These are phyloP conservation scores for Pythium rhizo-oryzae DNA, from an alignment of 352 stramenopile species.

Conservation along the genomic window DNA sequence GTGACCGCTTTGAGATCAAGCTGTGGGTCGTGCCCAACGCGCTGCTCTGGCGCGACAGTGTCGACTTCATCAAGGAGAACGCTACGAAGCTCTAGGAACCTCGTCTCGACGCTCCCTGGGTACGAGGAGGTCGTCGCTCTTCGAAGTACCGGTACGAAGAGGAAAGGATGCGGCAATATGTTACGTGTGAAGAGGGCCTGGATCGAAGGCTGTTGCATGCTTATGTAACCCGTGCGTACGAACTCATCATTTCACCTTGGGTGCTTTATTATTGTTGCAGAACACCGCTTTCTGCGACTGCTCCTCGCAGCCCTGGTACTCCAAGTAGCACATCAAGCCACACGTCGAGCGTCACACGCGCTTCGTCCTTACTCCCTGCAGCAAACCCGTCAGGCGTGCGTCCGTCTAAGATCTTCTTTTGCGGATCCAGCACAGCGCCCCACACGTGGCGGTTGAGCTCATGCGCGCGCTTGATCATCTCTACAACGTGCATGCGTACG, in stretches of 20 bases:
- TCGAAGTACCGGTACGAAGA: no score
- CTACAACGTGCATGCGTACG: neutral
- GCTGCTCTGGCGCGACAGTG: conserved; percentile 9
- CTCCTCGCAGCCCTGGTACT: neutral
- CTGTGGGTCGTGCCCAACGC: conserved; percentile 19
- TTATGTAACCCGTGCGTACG: no score
- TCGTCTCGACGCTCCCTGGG: no score
- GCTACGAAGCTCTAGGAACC: conserved; percentile 6
- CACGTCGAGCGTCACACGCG: conserved; percentile 9
- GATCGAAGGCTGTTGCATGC: no score
- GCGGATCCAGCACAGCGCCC: neutral
- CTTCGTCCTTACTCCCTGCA: conserved; percentile 14
- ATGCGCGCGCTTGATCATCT: conserved; percentile 7
- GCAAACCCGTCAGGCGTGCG: conserved; percentile 1
- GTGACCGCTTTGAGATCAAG: conserved; percentile 16
- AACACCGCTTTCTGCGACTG: neutral
- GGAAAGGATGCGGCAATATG: no score
- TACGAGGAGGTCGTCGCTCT: no score
- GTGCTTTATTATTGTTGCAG: no score
- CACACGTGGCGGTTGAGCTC: conserved; percentile 11
- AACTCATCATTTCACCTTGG: no score
- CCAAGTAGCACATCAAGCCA: neutral
- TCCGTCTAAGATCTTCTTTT: no score
- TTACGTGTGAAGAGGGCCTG: no score
- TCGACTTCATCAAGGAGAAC: conserved; percentile 15